Percentiles rank a stretch among this genome's conserved stretches.
These are phyloP conservation scores for Anthracocystis walkeri DNA, from an alignment of 1,284 basidiomycete genomes.

Conservation along the genomic window DNA sequence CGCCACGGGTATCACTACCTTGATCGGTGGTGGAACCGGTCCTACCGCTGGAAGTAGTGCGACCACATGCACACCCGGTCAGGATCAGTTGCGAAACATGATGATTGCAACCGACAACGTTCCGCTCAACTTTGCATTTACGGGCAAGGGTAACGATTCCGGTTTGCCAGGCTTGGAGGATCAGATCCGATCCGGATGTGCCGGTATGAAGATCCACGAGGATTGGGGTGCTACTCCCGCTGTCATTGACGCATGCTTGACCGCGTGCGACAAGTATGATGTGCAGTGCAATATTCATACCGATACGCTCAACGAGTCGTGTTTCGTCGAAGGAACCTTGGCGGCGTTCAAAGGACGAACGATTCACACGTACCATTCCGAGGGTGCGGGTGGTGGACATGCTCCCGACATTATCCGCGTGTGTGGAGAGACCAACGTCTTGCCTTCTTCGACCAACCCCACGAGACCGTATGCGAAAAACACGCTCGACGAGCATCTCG, in stretches of 20 bases:
- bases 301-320: conserved; percentile 77
- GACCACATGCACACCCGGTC: conserved; percentile 88
- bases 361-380: conserved; percentile 80
- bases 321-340: conserved; percentile 93
- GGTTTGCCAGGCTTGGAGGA: conserved; percentile 80
- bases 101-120: conserved; percentile 80
- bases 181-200: conserved; percentile 86
- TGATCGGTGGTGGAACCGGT: conserved; percentile 78
- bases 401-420: conserved; percentile 98
- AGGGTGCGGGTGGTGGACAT: conserved; percentile 79
- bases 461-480: conserved; percentile 92
- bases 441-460: conserved; percentile 98
- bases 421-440: conserved; percentile 86
- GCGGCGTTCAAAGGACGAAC: conserved; percentile 89
- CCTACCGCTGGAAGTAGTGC: conserved; percentile 90
- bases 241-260: conserved; percentile 81
- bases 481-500: conserved; percentile 96
- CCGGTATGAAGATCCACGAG: conserved; percentile 94
- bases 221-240: conserved; percentile 97
- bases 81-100: conserved; percentile 63
- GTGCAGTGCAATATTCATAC: conserved; percentile 98
- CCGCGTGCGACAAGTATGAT: conserved; percentile 90
- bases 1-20: conserved; percentile 71
- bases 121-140: conserved; percentile 92
- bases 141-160: conserved; percentile 83